Conservation (phyloP, 140 eudicot species). For the Anethum foeniculum region DNA sequence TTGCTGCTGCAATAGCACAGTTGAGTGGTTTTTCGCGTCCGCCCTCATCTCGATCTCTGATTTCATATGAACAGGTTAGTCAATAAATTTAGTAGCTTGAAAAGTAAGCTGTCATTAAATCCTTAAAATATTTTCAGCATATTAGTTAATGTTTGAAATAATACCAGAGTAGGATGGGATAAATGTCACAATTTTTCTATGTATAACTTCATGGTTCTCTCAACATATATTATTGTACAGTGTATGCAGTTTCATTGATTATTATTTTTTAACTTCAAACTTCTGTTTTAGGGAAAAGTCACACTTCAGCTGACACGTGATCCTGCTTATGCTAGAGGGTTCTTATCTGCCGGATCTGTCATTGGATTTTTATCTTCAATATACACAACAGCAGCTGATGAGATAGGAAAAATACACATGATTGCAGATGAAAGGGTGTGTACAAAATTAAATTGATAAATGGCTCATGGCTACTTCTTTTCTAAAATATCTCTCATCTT, state of each 20-base stretch:
- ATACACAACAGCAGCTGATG: constrained; percentile 79
- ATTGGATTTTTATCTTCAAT: constrained; percentile 81
- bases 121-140: background rate
- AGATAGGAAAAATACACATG: constrained; percentile 69
- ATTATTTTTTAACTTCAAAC: background rate
- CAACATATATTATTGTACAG: background rate
- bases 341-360: constrained; percentile 72
- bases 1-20: constrained; percentile 62
- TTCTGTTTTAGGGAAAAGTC: constrained; percentile 40
- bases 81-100: background rate
- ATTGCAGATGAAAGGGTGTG: constrained; percentile 73
- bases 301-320: constrained; percentile 54
- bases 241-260: background rate
- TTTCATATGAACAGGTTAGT: constrained; percentile 48
- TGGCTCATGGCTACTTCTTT: background rate
- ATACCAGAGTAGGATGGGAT: background rate
- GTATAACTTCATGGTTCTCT: background rate
- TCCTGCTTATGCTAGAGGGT: constrained; percentile 41
- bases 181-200: background rate
- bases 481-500: background rate
- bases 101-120: background rate
- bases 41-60: constrained; percentile 59
- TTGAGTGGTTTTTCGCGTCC: constrained; percentile 56
- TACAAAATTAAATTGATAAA: background rate
- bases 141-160: background rate